These are phyloP conservation scores for Leishmania mexicana DNA, from an alignment of 208 protist genomes.

Conservation along the genomic window DNA sequence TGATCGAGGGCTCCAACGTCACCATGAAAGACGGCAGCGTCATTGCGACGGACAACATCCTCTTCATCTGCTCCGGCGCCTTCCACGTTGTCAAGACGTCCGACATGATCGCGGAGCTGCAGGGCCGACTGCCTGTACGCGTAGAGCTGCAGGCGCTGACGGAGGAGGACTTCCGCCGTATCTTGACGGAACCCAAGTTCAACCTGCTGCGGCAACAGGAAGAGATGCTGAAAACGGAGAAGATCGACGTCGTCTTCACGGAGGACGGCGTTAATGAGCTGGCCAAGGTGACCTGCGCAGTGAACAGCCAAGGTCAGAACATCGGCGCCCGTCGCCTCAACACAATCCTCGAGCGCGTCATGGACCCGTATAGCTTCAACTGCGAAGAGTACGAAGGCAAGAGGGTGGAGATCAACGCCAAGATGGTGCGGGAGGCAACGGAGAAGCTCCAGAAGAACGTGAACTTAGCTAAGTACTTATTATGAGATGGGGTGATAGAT, in stretches of 20 bases:
- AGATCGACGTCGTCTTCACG: conserved; percentile 94
- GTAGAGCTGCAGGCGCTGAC: conserved; percentile 97
- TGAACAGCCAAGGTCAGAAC: conserved; percentile 96
- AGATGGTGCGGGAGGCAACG: conserved; percentile 70
- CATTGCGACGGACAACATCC: conserved; percentile 97
- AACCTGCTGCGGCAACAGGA: conserved; percentile 95
- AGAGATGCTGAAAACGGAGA: conserved; percentile 95
- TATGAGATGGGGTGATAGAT: conserved; percentile 37
- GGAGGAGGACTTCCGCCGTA: conserved; percentile 95
- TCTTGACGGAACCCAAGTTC: conserved; percentile 96
- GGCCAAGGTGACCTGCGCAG: conserved; percentile 86
- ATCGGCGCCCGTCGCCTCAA: conserved; percentile 97
- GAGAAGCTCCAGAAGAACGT: conserved; percentile 88
- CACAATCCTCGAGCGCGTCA: conserved; percentile 95
- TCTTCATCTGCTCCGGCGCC: conserved; percentile 98
- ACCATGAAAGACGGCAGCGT: conserved; percentile 96
- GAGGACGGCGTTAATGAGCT: conserved; percentile 93
- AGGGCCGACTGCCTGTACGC: conserved; percentile 97
- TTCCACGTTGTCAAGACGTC: conserved; percentile 94
- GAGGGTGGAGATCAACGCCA: conserved; percentile 70
- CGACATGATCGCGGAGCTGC: conserved; percentile 96
- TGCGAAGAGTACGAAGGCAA: conserved; percentile 84
- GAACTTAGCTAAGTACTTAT: conserved; percentile 90
- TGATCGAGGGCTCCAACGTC: conserved; percentile 96
- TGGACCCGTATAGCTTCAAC: conserved; percentile 95